These are phyloP conservation scores for Volvariella volvacea DNA, from an alignment of 1,284 basidiomycete genomes.

Conservation along the genomic window DNA sequence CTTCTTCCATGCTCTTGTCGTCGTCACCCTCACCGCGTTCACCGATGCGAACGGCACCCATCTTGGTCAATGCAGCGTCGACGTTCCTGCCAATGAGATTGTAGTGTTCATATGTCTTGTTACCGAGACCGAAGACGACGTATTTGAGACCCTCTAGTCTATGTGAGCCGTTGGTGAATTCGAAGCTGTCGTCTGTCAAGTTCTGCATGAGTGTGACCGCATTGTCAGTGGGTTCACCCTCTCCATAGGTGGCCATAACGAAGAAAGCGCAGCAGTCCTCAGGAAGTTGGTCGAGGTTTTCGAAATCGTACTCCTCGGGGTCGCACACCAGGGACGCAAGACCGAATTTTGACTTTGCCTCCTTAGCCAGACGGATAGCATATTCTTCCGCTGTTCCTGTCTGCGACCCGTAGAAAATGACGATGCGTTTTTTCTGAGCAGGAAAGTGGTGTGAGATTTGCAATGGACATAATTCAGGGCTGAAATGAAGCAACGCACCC, in stretches of 20 bases:
- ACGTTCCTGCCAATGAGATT: slow-evolving; percentile 84
- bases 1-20: slow-evolving; percentile 99
- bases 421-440: slow-evolving; percentile 84
- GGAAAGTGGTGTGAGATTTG: background rate
- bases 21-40: slow-evolving; percentile 96
- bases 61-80: slow-evolving; percentile 67
- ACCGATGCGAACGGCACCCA: slow-evolving; percentile 86
- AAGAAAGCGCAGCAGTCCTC: slow-evolving; percentile 86
- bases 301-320: slow-evolving; percentile 96
- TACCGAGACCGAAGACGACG: slow-evolving; percentile 92
- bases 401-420: slow-evolving; percentile 95
- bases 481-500: slow-evolving; percentile 47
- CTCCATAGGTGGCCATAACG: slow-evolving; percentile 97
- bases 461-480: too few species aligned
- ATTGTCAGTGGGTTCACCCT: slow-evolving; percentile 98
- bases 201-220: slow-evolving; percentile 95
- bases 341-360: slow-evolving; percentile 91
- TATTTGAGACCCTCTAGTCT: slow-evolving; percentile 87
- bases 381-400: slow-evolving; percentile 97
- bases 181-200: slow-evolving; percentile 79
- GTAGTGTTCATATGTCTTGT: slow-evolving; percentile 95
- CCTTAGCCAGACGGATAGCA: slow-evolving; percentile 88
- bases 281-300: slow-evolving; percentile 88
- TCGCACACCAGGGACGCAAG: slow-evolving; percentile 91
- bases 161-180: slow-evolving; percentile 78